Base-by-base conservation (phyloP, 1,284 basidiomycete genomes). In the Cystobasidium slooffiae region DNA sequence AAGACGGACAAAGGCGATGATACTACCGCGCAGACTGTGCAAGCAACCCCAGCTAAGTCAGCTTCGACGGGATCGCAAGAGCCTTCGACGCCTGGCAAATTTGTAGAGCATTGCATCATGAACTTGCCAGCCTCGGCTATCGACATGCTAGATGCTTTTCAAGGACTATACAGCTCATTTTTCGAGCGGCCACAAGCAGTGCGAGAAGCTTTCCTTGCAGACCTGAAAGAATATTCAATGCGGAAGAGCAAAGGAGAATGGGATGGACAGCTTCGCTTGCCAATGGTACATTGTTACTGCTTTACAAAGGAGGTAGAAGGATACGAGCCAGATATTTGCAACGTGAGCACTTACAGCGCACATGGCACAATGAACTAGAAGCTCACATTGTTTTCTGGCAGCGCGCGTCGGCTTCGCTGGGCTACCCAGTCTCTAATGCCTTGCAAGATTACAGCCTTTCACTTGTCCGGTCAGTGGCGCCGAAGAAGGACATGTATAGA, bases 401-500 rank as follows among this genome's bases (percentile, higher is more conserved):
- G 93, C 86, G 93, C 78, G 92, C 91, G 7, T 89, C 89, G 78
- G 85, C 87, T 62, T 85, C 85, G 76, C 84, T 97, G 39, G 90
- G 89, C 43, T 82, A 85, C 78, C 73, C 83, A 37, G 80, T 95
- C 75, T 84, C 84, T 10, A 86, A 88, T n/a, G 83, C 86, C 41
- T 72, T 78, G 6, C 82, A 83, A 1, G 83, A 82, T 5, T 84
- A 84, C 75, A 67, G 82, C 43, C 83, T 95, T 14, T 90, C 94
- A 80, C 86, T 90, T 77, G 96, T 99, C 44, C 88, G 97, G 63
- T 90, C 91, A 14, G 96, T 99, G 8, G 94, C 96, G 1, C 97
- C 97, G 3, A 93, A 90, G 84, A 99, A 99, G 84, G 91, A 96
- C 80, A 99, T 99, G 97, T 99, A 97, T 83, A 97, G 97, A 83